These are phyloP conservation scores for Amaranthus tricolor DNA, from an alignment of 179 eudicot species.

Conservation along the genomic window DNA sequence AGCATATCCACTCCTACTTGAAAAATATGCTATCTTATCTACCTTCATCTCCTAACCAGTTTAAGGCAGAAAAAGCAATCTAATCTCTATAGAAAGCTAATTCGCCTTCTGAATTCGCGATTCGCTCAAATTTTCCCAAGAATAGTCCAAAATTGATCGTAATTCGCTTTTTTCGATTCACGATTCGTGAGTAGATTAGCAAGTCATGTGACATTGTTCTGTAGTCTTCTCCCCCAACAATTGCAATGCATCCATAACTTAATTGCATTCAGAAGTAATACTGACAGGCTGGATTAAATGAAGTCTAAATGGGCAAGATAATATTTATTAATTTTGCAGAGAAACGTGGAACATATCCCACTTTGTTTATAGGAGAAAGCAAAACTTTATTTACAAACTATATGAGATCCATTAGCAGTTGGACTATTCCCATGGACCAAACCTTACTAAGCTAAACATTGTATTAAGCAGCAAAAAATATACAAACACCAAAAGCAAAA, in stretches of 20 bases:
- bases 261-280: not conserved
- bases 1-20: too few relatives aligned
- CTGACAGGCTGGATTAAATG: not conserved
- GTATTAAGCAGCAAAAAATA: not conserved
- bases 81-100: too few relatives aligned
- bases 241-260: not conserved
- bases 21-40: too few relatives aligned
- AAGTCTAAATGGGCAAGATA: not conserved
- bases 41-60: too few relatives aligned
- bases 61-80: too few relatives aligned
- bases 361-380: not conserved
- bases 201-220: too few relatives aligned
- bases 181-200: too few relatives aligned
- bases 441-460: not conserved
- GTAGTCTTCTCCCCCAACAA: not conserved
- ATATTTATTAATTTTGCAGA: not conserved
- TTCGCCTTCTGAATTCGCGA: too few relatives aligned
- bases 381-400: not conserved
- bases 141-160: too few relatives aligned
- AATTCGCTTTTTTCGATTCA: too few relatives aligned
- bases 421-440: not conserved
- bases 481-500: conserved; percentile 4
- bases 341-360: not conserved
- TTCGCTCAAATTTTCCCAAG: too few relatives aligned
- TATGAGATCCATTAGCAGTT: conserved; percentile 1